A percentile compares a stretch with the other conserved stretches of the same genome.
These are phyloP conservation scores for Leishmania arabica DNA, from an alignment of 208 protist species.

Conservation along the genomic window DNA sequence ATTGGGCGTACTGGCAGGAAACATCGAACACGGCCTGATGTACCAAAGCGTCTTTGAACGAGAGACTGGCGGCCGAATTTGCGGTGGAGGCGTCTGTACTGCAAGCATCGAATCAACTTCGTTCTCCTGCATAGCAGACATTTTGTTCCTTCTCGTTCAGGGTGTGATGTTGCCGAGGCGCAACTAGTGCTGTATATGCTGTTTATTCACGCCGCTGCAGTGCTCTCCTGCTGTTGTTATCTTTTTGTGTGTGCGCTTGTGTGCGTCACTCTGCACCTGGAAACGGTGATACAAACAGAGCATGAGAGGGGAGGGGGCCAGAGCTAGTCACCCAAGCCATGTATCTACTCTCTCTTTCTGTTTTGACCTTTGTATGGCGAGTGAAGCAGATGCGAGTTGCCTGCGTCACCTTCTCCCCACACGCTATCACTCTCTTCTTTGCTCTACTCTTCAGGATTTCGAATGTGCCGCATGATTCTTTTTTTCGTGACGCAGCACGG, in stretches of 20 bases:
- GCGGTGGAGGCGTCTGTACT: not conserved
- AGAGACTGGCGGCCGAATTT: not conserved
- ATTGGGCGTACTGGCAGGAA: conserved; percentile 71
- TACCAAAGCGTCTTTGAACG: not conserved
- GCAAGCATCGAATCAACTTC: not conserved
- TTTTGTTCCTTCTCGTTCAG: not conserved
- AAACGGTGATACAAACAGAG: not conserved
- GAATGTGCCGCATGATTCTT: not conserved
- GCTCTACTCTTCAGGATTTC: not conserved
- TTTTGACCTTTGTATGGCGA: not conserved
- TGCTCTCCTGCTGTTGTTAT: not conserved
- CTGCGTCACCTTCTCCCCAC: not conserved
- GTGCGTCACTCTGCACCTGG: too few species aligned
- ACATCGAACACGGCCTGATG: not conserved
- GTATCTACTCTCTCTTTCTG: not conserved
- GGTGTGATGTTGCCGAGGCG: not conserved
- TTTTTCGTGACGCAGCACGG: not conserved
- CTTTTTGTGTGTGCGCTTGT: not conserved
- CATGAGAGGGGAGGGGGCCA: not conserved
- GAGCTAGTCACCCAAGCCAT: conserved; percentile 7
- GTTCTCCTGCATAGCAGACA: not conserved
- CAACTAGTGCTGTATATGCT: not conserved
- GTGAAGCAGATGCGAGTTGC: not conserved
- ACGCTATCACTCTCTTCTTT: not conserved
- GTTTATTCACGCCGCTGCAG: not conserved